Base-by-base conservation (phyloP, 306 rosid species). In the Pyrus bretschneideri region DNA sequence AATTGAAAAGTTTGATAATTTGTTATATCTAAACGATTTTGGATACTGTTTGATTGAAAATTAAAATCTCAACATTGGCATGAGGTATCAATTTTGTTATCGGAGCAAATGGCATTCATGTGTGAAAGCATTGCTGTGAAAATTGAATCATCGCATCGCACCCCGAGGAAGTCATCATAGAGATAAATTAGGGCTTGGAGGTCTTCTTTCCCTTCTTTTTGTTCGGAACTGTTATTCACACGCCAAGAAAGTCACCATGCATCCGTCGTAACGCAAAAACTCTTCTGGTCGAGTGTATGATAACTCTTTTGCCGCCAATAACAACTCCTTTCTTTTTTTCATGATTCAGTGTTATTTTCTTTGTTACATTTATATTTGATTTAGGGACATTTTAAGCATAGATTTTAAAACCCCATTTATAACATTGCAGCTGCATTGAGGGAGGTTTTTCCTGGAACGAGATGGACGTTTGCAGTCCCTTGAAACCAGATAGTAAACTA, bases 401-500 rank as follows among this genome's bases (percentile, higher is more conserved):
- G 2, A 44, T 21, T 69, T 79, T 73, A 17, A 64, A 64, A n/a
- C 3, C 3, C 14, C n/a, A 15, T 15, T 64, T 64, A 38, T 18
- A 9, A 85, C 18, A 64, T 84, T 83, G 91, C 90, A 82, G 97
- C 73, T 21, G 33, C 61, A 73, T 69, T 64, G 70, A 80, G 83
- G 86, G 81, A 70, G 82, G 74, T 84, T 84, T 79, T 78, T 73
- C 74, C 80, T 66, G 76, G 78, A 63, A 84, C 87, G 87, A 89
- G 83, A 91, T 90, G 98, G 96, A 90, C 63, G 85, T 40, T 83
- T 29, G 72, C 71, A 59, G 63, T 52, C 84, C 88, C 30, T 76
- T 84, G 69, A 85, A 86, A 76, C 65, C 83, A 25, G 86, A 87
- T 76, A 73, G 31, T 70, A 78, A 30, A 79, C 68, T 81, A 77